Evolutionary conservation across 257 asterid species (phyloP).

Genomic region (Gentiana macrophylla): DNA sequence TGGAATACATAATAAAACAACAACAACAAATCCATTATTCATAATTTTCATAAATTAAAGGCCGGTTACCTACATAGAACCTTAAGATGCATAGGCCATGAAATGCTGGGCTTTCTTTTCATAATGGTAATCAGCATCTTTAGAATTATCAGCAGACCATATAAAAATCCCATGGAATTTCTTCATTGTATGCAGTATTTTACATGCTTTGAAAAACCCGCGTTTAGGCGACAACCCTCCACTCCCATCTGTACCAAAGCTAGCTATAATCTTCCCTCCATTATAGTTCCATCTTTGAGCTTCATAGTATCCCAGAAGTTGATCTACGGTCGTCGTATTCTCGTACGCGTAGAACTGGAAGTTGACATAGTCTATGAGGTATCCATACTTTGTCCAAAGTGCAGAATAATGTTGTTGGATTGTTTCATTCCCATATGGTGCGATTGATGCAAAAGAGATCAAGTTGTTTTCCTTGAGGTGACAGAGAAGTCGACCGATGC

Average conservation of each 20-base stretch:
- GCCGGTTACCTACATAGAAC: no score
- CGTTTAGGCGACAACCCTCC: constrained; percentile 55
- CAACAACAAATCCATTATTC: no score
- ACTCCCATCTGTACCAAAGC: constrained; percentile 58
- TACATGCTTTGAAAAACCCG: constrained; percentile 60
- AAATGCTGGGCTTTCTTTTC: constrained; percentile 51
- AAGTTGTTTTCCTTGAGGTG: constrained; percentile 38
- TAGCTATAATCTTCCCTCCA: constrained; percentile 46
- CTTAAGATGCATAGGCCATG: constrained; percentile 16
- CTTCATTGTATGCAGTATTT: constrained; percentile 29
- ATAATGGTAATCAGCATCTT: constrained; percentile 32
- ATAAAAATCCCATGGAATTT: constrained; percentile 71
- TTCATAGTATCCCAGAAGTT: constrained; percentile 48
- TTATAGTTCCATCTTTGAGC: constrained; percentile 41
- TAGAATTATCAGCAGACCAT: constrained; percentile 81
- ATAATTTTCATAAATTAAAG: no score
- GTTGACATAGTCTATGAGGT: constrained; percentile 63
- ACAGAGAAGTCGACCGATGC: constrained; percentile 41
- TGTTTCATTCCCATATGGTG: constrained; percentile 47
- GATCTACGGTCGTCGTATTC: constrained; percentile 34
- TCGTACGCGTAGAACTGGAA: constrained; percentile 67
- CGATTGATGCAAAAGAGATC: constrained; percentile 67
- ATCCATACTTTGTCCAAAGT: constrained; percentile 51
- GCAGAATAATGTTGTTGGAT: constrained; percentile 63
- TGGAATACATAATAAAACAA: no score